Conservation (phyloP, 2,329 filamentous ascomycete genomes). For the Proliferodiscus dingleyae region DNA sequence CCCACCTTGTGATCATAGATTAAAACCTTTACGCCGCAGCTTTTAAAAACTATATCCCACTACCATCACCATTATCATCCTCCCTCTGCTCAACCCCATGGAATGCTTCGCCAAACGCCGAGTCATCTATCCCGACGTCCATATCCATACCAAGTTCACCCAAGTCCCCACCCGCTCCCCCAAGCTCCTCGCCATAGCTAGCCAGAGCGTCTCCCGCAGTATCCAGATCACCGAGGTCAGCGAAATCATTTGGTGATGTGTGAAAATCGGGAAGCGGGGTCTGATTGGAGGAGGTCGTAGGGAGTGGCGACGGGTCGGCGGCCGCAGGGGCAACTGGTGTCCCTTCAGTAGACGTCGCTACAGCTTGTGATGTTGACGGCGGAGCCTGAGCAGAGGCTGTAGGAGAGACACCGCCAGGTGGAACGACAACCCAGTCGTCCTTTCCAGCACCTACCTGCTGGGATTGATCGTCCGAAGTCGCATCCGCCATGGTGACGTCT, state of each 20-base stretch:
- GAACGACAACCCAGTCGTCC: slow-evolving; percentile 73
- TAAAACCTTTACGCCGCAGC: neutral
- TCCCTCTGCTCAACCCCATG: slow-evolving; percentile 48
- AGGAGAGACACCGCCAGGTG: slow-evolving; percentile 51
- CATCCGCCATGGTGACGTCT: slow-evolving; percentile 15
- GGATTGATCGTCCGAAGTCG: slow-evolving; percentile 10
- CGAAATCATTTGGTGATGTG: slow-evolving; percentile 54
- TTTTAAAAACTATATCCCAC: slow-evolving; percentile 11
- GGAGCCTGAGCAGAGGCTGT: slow-evolving; percentile 18
- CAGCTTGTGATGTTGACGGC: slow-evolving; percentile 10
- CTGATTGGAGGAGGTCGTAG: slow-evolving; percentile 14
- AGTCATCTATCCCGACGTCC: slow-evolving; percentile 68
- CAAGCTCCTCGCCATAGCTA: slow-evolving; percentile 55
- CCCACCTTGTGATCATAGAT: too few species aligned
- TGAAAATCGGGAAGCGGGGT: slow-evolving; percentile 25
- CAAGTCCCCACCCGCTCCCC: slow-evolving; percentile 39
- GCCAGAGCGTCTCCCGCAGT: slow-evolving; percentile 68
- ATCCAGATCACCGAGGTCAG: slow-evolving; percentile 60
- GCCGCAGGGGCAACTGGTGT: slow-evolving; percentile 4
- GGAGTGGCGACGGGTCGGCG: slow-evolving; percentile 8
- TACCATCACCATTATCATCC: slow-evolving; percentile 19
- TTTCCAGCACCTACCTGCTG: slow-evolving; percentile 39
- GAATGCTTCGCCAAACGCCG: slow-evolving; percentile 79
- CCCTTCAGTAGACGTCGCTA: slow-evolving; percentile 4
- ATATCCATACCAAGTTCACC: slow-evolving; percentile 51